These are phyloP conservation scores for Volvox carteri DNA, from an alignment of 163 green algal genomes.

Conservation along the genomic window DNA sequence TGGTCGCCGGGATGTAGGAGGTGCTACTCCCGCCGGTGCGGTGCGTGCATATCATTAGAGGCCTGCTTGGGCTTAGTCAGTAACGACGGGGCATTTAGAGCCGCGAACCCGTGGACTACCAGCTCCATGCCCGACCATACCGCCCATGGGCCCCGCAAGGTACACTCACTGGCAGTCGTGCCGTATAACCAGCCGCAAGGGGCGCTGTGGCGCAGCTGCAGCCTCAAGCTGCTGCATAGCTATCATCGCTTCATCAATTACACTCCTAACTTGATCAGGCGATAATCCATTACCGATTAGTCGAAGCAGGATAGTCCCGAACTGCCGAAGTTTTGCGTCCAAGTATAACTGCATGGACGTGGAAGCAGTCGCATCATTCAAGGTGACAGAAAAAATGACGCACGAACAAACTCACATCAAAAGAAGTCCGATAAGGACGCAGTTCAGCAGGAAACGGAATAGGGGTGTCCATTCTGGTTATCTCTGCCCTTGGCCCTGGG, in stretches of 20 bases:
- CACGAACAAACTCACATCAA: constrained; percentile 44
- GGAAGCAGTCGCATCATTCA: too few species aligned
- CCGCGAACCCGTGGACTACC: too few species aligned
- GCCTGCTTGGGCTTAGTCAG: too few species aligned
- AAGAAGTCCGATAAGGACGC: background rate
- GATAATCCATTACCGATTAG: constrained; percentile 4
- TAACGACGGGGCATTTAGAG: too few species aligned
- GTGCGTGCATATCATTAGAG: too few species aligned
- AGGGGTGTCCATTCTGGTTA: constrained; percentile 11
- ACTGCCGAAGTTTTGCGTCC: constrained; percentile 61
- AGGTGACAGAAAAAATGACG: background rate
- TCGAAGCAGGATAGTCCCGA: constrained; percentile 36
- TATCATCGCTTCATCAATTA: constrained; percentile 49
- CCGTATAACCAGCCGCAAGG: constrained; percentile 70
- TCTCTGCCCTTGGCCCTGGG: background rate
- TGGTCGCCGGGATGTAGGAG: too few species aligned
- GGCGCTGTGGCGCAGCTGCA: background rate
- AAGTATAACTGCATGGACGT: constrained; percentile 54
- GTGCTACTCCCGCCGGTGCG: too few species aligned
- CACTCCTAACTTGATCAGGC: constrained; percentile 22
- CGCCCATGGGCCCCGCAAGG: too few species aligned
- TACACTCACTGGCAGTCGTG: constrained; percentile 80
- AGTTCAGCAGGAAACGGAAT: constrained; percentile 55
- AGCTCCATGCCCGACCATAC: too few species aligned
- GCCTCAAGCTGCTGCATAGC: constrained; percentile 51